Evolutionary conservation across 2,329 filamentous ascomycete species (phyloP), one percentile per base, ranked within the genome.

Genomic region (Aspergillus eucalypticola): DNA sequence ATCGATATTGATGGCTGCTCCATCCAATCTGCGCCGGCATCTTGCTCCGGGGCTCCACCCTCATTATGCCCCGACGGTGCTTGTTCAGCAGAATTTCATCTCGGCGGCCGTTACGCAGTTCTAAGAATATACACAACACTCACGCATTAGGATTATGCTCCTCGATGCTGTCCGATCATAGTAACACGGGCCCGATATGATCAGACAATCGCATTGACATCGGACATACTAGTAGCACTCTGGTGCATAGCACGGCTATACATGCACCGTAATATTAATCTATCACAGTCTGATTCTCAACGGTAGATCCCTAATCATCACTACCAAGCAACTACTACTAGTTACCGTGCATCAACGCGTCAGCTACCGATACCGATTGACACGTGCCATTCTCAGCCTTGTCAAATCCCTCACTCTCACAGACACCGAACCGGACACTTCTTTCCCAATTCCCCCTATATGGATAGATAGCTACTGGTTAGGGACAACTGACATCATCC

Each of bases 321-420:
- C 17, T 21, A 44, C 17, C 19, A 44, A 21, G 17, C 19, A 21
- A 21, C 41, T 19, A 44, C 41, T 19, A 44, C 41, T 19, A 44
- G 5, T 44, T 44, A 23, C 41, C 19, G 41, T 23, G 41, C 41
- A 23, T 44, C 41, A 44, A 44, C 19, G 19, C 41, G 32, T 29
- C 41, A 19, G 25, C 21, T 17, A n/a, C 17, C 17, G 27, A 35
- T 19, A 5, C 21, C 13, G 35, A 60, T 52, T 35, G 35, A 54
- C 41, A 35, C 55, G 39, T 58, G 48, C 49, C 42, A 54, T 38
- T n/a, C 44, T 60, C 59, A 60, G 59, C 59, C 59, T 51, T 60
- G 59, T 57, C 27, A 10, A 29, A 29, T 29, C 27, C 10, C 27
- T 29, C 27, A 11, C 10, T 29, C 27, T 29, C 27, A 29, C 27